A percentile compares a stretch with the other conserved stretches of the same genome.
Conservation (phyloP, 768 basidiomycete species). For the Lyophyllum shimeji region DNA sequence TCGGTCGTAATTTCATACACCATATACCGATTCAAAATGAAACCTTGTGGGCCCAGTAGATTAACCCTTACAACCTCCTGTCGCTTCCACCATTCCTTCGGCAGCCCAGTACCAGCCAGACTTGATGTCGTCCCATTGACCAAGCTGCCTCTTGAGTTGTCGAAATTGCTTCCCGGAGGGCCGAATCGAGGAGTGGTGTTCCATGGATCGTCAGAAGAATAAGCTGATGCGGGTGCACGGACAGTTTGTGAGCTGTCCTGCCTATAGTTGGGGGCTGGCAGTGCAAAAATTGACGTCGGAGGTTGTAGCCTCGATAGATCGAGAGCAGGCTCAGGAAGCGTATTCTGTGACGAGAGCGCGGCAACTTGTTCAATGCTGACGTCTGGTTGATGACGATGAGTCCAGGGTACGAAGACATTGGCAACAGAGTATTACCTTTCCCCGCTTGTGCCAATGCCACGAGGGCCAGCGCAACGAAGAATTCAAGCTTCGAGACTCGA, state of each 20-base stretch:
- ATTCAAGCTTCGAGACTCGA: slow-evolving; percentile 84
- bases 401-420: not conserved
- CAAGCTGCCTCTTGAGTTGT: slow-evolving; percentile 24
- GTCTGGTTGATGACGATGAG: slow-evolving; percentile 41
- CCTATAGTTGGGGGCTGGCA: slow-evolving; percentile 37
- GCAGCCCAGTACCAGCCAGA: slow-evolving; percentile 70
- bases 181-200: slow-evolving; percentile 40
- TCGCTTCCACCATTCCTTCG: slow-evolving; percentile 85
- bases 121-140: slow-evolving; percentile 54
- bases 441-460: slow-evolving; percentile 84
- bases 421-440: slow-evolving; percentile 50
- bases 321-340: slow-evolving; percentile 71
- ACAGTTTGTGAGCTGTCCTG: slow-evolving; percentile 39
- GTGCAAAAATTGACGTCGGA: slow-evolving; percentile 49
- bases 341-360: slow-evolving; percentile 72
- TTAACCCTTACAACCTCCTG: slow-evolving; percentile 71
- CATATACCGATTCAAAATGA: slow-evolving; percentile 84
- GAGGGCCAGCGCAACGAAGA: slow-evolving; percentile 87
- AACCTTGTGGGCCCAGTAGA: slow-evolving; percentile 86
- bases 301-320: slow-evolving; percentile 59
- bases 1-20: slow-evolving; percentile 82
- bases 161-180: slow-evolving; percentile 29
- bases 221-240: slow-evolving; percentile 47
- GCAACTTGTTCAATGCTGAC: slow-evolving; percentile 82
- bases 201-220: slow-evolving; percentile 72